Percentiles rank a stretch among this genome's conserved stretches.
Conservation (phyloP, 106 monocot genomes). For the Phalaenopsis equestris region DNA sequence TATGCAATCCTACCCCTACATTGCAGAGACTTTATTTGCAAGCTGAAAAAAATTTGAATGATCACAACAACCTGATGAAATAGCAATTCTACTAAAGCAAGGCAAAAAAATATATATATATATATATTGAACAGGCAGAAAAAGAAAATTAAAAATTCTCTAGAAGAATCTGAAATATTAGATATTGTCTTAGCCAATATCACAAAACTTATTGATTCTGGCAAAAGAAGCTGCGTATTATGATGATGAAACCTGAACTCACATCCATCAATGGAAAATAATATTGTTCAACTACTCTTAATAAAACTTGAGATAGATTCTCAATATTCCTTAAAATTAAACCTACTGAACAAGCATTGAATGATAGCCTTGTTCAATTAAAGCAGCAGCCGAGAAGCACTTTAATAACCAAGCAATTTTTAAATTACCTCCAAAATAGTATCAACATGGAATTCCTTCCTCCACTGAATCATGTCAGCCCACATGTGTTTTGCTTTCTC, state of each 20-base stretch:
- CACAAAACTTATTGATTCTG: background rate
- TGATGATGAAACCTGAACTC: too few species aligned
- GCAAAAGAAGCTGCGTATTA: background rate
- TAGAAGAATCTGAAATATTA: background rate
- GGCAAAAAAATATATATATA: too few species aligned
- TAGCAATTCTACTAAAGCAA: background rate
- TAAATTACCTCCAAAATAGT: constrained; percentile 48
- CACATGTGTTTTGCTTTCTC: constrained; percentile 94
- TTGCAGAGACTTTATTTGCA: background rate
- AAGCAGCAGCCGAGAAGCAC: background rate
- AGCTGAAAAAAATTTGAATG: background rate
- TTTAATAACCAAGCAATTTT: background rate
- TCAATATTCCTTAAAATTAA: background rate
- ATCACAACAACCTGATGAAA: background rate
- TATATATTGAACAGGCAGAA: background rate
- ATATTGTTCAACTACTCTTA: background rate
- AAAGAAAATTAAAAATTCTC: background rate
- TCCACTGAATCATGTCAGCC: constrained; percentile 89
- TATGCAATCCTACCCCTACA: background rate
- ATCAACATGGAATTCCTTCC: constrained; percentile 62
- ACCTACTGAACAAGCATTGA: background rate
- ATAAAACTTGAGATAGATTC: background rate
- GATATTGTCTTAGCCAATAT: background rate
- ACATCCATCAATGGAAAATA: background rate
- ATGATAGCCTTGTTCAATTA: background rate